Percentiles rank a stretch among this genome's conserved stretches.
Conservation (phyloP, 306 rosid species). For the Acacia melanoxylon region DNA sequence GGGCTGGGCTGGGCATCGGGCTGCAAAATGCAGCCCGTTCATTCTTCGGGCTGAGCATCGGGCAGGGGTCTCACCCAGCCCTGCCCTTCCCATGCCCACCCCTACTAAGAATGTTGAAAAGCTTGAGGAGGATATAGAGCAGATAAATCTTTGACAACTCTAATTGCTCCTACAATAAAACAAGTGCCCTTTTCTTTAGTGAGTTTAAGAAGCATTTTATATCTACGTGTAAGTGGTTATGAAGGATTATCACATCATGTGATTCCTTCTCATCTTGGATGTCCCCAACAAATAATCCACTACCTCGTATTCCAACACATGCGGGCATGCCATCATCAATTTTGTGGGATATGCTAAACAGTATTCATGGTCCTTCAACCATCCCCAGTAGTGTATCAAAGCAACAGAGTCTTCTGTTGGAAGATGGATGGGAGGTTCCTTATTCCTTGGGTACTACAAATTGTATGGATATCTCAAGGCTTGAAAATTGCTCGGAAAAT, state of each 20-base stretch:
- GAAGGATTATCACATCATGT: neutral
- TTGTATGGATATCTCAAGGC: neutral
- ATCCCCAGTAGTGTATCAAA: neutral
- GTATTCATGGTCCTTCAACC: neutral
- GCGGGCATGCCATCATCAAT: neutral
- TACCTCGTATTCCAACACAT: neutral
- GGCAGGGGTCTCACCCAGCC: too few relatives aligned
- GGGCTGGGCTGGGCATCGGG: too few relatives aligned
- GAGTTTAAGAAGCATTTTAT: neutral
- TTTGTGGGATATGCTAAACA: neutral
- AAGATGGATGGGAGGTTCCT: neutral
- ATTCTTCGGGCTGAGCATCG: too few relatives aligned
- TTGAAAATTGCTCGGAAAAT: neutral
- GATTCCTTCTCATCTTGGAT: neutral
- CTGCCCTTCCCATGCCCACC: too few relatives aligned
- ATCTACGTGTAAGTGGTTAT: neutral
- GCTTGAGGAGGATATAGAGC: neutral
- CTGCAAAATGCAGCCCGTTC: too few relatives aligned
- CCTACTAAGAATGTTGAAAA: neutral
- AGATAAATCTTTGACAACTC: neutral
- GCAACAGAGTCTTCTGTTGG: neutral
- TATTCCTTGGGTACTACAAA: neutral
- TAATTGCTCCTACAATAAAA: neutral
- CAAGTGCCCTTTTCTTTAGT: neutral
- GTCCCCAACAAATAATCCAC: neutral